Percentiles rank a stretch among this genome's conserved stretches.
phyloP scores from a whole-genome alignment of 352 stramenopile species.

The Pythium monospermum region DNA sequence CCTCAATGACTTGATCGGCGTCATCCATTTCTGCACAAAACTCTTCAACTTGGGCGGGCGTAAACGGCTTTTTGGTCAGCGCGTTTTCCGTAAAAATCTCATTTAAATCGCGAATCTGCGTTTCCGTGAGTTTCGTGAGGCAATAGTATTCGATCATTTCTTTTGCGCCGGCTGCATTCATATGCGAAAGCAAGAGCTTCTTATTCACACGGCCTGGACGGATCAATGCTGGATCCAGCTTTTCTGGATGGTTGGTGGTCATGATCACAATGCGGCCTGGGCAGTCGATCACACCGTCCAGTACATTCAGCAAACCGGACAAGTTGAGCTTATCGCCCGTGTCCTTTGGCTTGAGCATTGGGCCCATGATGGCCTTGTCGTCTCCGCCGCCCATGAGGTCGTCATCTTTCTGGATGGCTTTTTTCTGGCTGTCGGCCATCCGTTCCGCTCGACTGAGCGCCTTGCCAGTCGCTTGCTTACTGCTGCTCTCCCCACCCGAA shows the following conservation, averaged over 20 bases:
- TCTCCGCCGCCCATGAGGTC: too few species aligned
- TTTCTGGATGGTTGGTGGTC: conserved; percentile 88
- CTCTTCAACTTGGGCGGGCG: conserved; percentile 30
- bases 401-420: conserved; percentile 27
- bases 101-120: conserved; percentile 16
- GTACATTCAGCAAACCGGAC: conserved; percentile 68
- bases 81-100: conserved; percentile 9
- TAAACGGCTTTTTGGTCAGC: conserved; percentile 15
- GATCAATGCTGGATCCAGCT: conserved; percentile 59
- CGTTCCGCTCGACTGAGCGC: conserved; percentile 10
- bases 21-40: conserved; percentile 33
- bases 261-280: conserved; percentile 82
- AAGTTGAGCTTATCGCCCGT: conserved; percentile 48
- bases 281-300: conserved; percentile 81
- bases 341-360: conserved; percentile 37
- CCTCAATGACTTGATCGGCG: conserved; percentile 16
- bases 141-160: conserved; percentile 46
- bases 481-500: background rate
- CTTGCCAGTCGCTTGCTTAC: background rate
- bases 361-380: conserved; percentile 43
- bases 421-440: conserved; percentile 27
- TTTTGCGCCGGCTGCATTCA: conserved; percentile 18
- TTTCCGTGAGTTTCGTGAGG: conserved; percentile 5
- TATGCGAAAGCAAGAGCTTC: conserved; percentile 44
- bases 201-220: conserved; percentile 54